A percentile compares a stretch with the other conserved stretches of the same genome.
Conservation (phyloP, 192 early-diverging fungal genomes). For the Dimargaris cristalligena region DNA sequence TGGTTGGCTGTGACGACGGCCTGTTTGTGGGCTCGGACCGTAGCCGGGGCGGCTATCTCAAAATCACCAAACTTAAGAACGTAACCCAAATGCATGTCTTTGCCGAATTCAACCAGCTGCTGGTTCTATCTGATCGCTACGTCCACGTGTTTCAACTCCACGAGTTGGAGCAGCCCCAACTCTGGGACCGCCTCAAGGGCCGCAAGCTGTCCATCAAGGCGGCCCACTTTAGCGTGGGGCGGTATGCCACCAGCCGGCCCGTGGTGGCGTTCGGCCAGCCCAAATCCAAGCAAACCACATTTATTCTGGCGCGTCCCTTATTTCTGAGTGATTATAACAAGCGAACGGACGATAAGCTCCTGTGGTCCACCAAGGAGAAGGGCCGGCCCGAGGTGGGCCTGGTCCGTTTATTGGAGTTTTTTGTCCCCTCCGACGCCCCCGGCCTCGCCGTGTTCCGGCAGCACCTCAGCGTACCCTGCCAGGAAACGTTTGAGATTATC, state of each 20-base stretch:
- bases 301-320: not conserved
- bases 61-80: not conserved
- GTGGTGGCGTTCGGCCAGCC: not conserved
- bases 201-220: not conserved
- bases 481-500: not conserved
- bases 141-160: not conserved
- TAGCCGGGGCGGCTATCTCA: not conserved
- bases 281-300: not conserved
- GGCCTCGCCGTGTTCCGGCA: not conserved
- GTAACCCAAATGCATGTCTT: slow-evolving; percentile 4
- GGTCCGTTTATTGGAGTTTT: not conserved
- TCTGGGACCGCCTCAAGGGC: not conserved
- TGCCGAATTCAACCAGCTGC: not conserved
- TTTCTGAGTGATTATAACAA: not conserved
- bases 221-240: not conserved
- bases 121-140: not conserved
- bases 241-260: not conserved
- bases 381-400: not conserved
- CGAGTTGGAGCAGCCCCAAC: not conserved
- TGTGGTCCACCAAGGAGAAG: not conserved
- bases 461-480: not conserved
- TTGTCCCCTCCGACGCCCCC: not conserved
- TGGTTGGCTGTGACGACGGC: not conserved
- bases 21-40: not conserved
- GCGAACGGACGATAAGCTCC: not conserved